Evolutionary conservation across 192 early-diverging fungal species (phyloP).

Genomic region (Chytriomyces sp.): DNA sequence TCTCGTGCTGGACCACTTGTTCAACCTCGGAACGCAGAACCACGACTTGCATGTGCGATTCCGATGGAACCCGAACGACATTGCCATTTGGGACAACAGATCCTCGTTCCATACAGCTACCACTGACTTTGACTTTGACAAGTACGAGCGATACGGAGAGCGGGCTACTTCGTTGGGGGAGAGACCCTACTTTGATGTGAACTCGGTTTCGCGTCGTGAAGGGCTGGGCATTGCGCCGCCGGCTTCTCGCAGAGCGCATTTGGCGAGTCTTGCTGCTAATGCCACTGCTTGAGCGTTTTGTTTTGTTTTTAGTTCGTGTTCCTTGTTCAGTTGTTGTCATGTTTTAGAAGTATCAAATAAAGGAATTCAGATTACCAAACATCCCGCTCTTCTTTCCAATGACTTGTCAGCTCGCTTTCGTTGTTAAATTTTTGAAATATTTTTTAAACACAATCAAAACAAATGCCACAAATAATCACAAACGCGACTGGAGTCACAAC

Average conservation of each 20-base stretch:
- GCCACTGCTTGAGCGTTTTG: no score
- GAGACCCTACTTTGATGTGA: constrained; percentile 46
- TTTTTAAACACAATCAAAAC: no score
- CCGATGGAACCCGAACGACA: constrained; percentile 48
- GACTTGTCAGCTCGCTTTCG: no score
- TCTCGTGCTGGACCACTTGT: constrained; percentile 44
- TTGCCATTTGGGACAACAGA: constrained; percentile 61
- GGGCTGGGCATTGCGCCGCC: constrained; percentile 33
- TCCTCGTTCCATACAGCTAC: constrained; percentile 47
- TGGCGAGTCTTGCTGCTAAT: not conserved
- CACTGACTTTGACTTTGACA: constrained; percentile 44
- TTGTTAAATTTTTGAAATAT: no score
- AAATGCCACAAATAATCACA: no score
- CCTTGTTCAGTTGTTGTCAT: no score
- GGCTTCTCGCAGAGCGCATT: constrained; percentile 18
- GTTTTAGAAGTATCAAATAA: no score
- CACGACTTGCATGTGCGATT: constrained; percentile 55
- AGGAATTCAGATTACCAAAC: no score
- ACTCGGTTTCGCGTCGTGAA: constrained; percentile 18
- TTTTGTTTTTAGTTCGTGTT: no score
- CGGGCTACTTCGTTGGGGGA: constrained; percentile 49
- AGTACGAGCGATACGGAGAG: constrained; percentile 39
- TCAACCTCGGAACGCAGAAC: constrained; percentile 42
- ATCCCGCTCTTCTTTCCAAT: no score
- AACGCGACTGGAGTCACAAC: no score